A percentile compares a stretch with the other conserved stretches of the same genome.
Conservation (phyloP, 2,329 filamentous ascomycete genomes). For the Cercospora zeina region DNA sequence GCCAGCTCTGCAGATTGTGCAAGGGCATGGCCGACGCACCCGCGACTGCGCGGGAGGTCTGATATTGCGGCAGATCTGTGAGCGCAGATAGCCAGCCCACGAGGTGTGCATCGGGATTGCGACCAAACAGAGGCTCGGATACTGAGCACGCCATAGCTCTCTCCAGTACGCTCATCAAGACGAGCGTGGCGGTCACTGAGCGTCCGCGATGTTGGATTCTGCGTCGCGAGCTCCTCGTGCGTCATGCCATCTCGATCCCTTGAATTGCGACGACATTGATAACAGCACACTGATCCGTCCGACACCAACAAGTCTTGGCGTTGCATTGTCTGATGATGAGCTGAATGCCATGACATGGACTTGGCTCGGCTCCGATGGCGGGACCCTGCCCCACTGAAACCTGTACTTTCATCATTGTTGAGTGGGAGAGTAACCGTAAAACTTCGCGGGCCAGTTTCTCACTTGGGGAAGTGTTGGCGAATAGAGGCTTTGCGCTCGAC, state of each 20-base stretch:
- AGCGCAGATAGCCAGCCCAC: not conserved
- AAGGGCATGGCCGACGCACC: not conserved
- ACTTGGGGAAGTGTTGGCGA: not conserved
- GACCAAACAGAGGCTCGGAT: slow-evolving; percentile 15
- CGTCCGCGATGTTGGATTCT: not conserved
- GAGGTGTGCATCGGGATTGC: not conserved
- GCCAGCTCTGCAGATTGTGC: slow-evolving; percentile 1
- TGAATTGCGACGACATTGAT: not conserved
- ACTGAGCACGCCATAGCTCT: slow-evolving; percentile 15
- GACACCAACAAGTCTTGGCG: not conserved
- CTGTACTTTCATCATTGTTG: slow-evolving; percentile 14
- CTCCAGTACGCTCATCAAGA: not conserved
- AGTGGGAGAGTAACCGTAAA: not conserved
- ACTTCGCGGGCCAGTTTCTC: not conserved
- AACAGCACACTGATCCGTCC: not conserved
- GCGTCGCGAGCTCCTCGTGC: not conserved
- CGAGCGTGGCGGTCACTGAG: not conserved
- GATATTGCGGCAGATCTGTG: slow-evolving; percentile 1
- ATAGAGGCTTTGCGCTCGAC: not conserved
- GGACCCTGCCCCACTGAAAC: slow-evolving; percentile 14
- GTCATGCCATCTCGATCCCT: not conserved
- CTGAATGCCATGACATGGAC: slow-evolving; percentile 9
- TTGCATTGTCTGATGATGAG: not conserved
- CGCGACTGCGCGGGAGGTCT: not conserved
- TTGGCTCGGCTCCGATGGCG: slow-evolving; percentile 7